A percentile compares a stretch with the other conserved stretches of the same genome.
phyloP scores from a whole-genome alignment of 371 early-diverging fungal species.

The Thermomucor indicae-seudaticae region DNA sequence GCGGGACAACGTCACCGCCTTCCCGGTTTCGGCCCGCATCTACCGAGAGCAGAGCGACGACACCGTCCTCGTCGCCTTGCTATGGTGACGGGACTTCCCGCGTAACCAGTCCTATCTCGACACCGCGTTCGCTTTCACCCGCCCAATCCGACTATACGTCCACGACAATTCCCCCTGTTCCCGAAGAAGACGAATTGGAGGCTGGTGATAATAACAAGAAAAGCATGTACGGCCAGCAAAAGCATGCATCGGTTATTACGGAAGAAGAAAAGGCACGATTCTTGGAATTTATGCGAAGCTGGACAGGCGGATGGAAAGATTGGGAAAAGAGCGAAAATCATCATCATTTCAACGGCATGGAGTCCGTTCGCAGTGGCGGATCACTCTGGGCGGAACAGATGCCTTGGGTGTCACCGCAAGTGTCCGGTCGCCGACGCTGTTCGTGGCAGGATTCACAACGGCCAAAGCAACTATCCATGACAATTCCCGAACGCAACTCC shows the following conservation, averaged over 20 bases:
- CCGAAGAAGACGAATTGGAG: slow-evolving; percentile 7
- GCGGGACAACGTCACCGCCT: neutral
- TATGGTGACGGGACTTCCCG: neutral
- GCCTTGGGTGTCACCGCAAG: slow-evolving; percentile 18
- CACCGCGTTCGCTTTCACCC: slow-evolving; percentile 18
- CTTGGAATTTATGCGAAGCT: slow-evolving; percentile 38
- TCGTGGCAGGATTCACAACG: slow-evolving; percentile 2
- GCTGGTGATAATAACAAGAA: neutral
- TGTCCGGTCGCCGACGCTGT: neutral
- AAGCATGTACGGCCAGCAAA: neutral
- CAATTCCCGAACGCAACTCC: slow-evolving; percentile 2
- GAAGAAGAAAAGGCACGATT: slow-evolving; percentile 42
- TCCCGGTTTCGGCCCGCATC: slow-evolving; percentile 1
- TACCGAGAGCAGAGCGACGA: neutral
- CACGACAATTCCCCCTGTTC: slow-evolving; percentile 4
- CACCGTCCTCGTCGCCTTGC: slow-evolving; percentile 2
- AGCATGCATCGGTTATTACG: slow-evolving; percentile 16
- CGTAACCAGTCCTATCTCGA: slow-evolving; percentile 15
- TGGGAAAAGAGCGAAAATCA: slow-evolving; percentile 13
- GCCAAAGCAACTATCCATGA: neutral
- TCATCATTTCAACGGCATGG: slow-evolving; percentile 1
- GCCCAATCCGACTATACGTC: slow-evolving; percentile 4
- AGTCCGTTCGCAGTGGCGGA: slow-evolving; percentile 4
- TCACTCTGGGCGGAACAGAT: slow-evolving; percentile 35
- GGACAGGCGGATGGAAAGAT: slow-evolving; percentile 41